These are phyloP conservation scores for Chamaecyparis obtusa DNA, from an alignment of 75 land plant species.

Conservation along the genomic window DNA sequence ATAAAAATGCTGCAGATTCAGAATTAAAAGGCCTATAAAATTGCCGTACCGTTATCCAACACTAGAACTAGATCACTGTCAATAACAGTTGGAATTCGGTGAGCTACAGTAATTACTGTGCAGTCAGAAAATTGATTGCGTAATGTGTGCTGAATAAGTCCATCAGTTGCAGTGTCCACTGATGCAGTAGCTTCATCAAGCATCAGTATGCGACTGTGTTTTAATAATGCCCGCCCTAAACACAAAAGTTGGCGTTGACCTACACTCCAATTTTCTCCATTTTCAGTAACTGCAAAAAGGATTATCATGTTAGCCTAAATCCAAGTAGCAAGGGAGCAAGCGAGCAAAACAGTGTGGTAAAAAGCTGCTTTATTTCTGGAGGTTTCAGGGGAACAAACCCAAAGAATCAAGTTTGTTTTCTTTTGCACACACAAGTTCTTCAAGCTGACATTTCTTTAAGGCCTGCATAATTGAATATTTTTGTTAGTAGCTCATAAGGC, in stretches of 20 bases:
- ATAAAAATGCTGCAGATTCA: background rate
- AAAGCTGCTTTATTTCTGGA: background rate
- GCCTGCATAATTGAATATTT: slow-evolving; percentile 36
- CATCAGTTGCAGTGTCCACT: slow-evolving; percentile 25
- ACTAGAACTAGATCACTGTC: slow-evolving; percentile 29
- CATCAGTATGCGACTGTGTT: slow-evolving; percentile 13
- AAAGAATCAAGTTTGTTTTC: slow-evolving; percentile 55
- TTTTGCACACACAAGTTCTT: slow-evolving; percentile 49
- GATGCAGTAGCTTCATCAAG: slow-evolving; percentile 37
- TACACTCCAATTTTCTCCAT: slow-evolving; percentile 46
- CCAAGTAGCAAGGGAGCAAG: background rate
- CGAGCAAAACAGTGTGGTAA: background rate
- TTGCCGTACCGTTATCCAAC: slow-evolving; percentile 15
- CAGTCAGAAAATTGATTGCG: slow-evolving; percentile 18
- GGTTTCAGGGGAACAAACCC: slow-evolving; percentile 29
- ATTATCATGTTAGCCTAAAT: slow-evolving; percentile 1
- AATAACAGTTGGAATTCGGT: slow-evolving; percentile 22
- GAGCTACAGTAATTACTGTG: slow-evolving; percentile 30
- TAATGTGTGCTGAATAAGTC: slow-evolving; percentile 22
- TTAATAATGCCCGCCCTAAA: slow-evolving; percentile 19
- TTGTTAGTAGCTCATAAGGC: background rate
- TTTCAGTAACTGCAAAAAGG: slow-evolving; percentile 26
- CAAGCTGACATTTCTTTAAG: slow-evolving; percentile 62
- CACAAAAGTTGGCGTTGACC: slow-evolving; percentile 33
- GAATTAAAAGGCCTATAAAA: background rate